Conservation (phyloP, 352 stramenopile species). For the Peronospora farinosa region DNA sequence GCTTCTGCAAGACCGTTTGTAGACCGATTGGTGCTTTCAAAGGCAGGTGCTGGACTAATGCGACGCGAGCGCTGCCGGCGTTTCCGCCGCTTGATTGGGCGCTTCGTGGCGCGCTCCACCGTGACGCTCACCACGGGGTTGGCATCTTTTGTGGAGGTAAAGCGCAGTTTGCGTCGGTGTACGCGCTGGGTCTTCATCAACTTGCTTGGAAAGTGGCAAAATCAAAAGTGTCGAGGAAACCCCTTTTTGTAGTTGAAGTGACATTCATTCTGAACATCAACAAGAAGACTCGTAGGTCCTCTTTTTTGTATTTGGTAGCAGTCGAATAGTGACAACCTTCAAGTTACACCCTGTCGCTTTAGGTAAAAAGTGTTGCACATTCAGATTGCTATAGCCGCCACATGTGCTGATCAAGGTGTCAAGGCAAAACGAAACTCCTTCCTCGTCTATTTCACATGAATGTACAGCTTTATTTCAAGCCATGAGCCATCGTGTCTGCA, state of each 20-base stretch:
- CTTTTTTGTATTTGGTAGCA: too few relatives aligned
- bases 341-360: constrained; percentile 2
- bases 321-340: too few relatives aligned
- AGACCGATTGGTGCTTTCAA: not conserved
- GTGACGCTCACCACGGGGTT: constrained; percentile 14
- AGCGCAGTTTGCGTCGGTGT: constrained; percentile 27
- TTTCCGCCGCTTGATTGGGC: constrained; percentile 19
- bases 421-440: too few relatives aligned
- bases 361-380: not conserved
- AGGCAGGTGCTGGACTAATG: constrained; percentile 7
- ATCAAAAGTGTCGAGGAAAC: constrained; percentile 24
- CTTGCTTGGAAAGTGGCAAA: constrained; percentile 18
- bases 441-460: too few relatives aligned
- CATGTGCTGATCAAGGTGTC: not conserved
- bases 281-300: too few relatives aligned
- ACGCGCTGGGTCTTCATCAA: constrained; percentile 22
- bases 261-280: constrained; percentile 19
- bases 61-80: constrained; percentile 12
- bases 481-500: too few relatives aligned
- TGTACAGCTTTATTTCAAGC: too few relatives aligned
- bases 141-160: constrained; percentile 11
- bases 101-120: constrained; percentile 11
- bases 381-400: too few relatives aligned
- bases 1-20: constrained; percentile 16
- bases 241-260: constrained; percentile 17